Evolutionary conservation across 768 basidiomycete species (phyloP).

Genomic region (Cystofilobasidium capitatum): DNA sequence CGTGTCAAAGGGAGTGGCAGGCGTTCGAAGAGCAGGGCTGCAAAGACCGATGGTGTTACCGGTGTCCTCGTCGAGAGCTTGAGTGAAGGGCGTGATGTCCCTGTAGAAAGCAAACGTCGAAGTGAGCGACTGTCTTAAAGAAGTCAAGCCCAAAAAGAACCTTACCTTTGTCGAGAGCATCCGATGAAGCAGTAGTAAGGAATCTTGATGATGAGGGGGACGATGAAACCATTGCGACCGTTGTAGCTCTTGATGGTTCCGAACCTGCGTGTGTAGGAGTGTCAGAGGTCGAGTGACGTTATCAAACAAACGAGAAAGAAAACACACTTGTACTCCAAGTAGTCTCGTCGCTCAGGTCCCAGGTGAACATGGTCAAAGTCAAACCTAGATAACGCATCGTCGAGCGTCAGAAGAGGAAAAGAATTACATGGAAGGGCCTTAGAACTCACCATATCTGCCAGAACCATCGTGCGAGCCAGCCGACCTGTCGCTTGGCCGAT

Average conservation of each 20-base stretch:
- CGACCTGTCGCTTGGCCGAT: conserved; percentile 53
- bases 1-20: conserved; percentile 34
- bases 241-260: conserved; percentile 67
- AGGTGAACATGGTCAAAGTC: conserved; percentile 43
- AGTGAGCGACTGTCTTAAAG: not conserved
- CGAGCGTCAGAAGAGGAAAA: not conserved
- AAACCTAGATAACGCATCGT: conserved; percentile 37
- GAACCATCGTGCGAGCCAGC: conserved; percentile 62
- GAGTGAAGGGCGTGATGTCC: conserved; percentile 35
- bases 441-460: conserved; percentile 57
- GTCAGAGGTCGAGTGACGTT: not conserved
- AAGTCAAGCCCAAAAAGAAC: not conserved
- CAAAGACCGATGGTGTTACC: conserved; percentile 45
- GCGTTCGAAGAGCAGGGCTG: conserved; percentile 36
- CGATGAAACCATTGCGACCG: conserved; percentile 58
- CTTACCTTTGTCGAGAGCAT: conserved; percentile 54
- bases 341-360: conserved; percentile 53
- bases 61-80: conserved; percentile 48
- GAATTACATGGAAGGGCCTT: not conserved
- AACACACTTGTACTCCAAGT: conserved; percentile 55
- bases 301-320: not conserved
- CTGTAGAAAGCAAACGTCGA: not conserved
- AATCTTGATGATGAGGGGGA: conserved; percentile 59
- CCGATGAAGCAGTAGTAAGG: conserved; percentile 71
- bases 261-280: conserved; percentile 39